Evolutionary conservation across 1,284 basidiomycete genomes (phyloP).

Genomic region (Leccinum pallidistipes): DNA sequence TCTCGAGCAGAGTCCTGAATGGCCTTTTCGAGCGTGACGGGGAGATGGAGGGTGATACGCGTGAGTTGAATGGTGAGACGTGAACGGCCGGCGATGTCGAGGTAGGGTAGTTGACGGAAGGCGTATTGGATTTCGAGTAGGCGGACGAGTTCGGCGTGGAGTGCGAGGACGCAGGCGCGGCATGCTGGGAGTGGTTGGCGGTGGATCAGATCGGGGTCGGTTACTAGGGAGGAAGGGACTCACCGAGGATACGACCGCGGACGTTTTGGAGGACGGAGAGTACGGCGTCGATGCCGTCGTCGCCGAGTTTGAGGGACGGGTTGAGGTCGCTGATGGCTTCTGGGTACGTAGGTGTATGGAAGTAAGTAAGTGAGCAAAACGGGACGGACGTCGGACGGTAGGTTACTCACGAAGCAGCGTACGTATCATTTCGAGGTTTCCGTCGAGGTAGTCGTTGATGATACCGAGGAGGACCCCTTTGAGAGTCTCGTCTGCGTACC

Average conservation of each 20-base stretch:
- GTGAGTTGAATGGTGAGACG: constrained; percentile 77
- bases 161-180: constrained; percentile 71
- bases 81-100: constrained; percentile 76
- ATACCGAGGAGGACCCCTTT: constrained; percentile 71
- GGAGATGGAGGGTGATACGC: constrained; percentile 77
- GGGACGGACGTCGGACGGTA: neutral
- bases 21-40: constrained; percentile 74
- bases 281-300: constrained; percentile 69
- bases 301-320: constrained; percentile 65
- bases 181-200: constrained; percentile 46
- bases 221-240: constrained; percentile 24
- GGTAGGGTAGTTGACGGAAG: constrained; percentile 73
- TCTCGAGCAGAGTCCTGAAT: constrained; percentile 42
- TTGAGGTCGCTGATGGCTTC: constrained; percentile 74
- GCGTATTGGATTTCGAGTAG: constrained; percentile 79
- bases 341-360: neutral
- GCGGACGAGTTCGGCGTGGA: constrained; percentile 70
- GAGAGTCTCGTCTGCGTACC: constrained; percentile 74
- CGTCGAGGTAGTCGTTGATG: constrained; percentile 81
- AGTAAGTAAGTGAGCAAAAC: neutral
- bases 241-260: constrained; percentile 68
- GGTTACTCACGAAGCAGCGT: constrained; percentile 65
- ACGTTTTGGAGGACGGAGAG: constrained; percentile 61
- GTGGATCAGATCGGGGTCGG: neutral
- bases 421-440: constrained; percentile 79